Base-by-base conservation (phyloP, 768 basidiomycete species). In the Russula emetica region DNA sequence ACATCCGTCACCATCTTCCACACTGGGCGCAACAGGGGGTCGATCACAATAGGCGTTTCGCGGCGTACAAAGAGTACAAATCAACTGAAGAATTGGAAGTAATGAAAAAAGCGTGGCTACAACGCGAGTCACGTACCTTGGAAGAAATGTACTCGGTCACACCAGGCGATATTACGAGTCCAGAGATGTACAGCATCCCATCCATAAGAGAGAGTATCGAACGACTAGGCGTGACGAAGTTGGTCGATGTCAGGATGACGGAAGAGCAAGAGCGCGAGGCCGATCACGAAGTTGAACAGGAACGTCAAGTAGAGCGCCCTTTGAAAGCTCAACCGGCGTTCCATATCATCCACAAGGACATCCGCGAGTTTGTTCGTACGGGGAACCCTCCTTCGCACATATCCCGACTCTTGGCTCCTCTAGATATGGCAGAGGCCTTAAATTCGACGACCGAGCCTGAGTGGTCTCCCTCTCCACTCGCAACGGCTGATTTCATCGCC, bases 261-360 rank as follows among this genome's bases (percentile, higher is more conserved):
- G 66, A 67, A 50, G 66, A 67, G 18, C 63, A 64, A 14, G 66
- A 64, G 42, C 62, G 58, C 3, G 66, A 67, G 38, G 63, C 58
- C 10, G 22, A 59, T 22, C 66, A 61, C 24, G 66, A 67, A 11
- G 34, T 65, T 3, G 63, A 65, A 34, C 54, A 18, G 20, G 65
- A 66, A 22, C 57, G 57, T 47, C 62, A 63, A 30, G 53, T 59
- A 24, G 24, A 63, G 34, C 58, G 44, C 11, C 58, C 58, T 38
- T 34, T 49, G 18, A 64, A 32, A 42, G 42, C 34, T 44, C 22
- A 14, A 22, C 55, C 66, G 2, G 63, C 66, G 13, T 2, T 20
- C 8, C 58, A 67, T 20, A 1, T 44, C 28, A 36, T 65, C 26
- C 26, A 28, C 14, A 2, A 38, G 7, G 66, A 60, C 9, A 60